Percentiles rank a stretch among this genome's conserved stretches.
Conservation (phyloP, 805 yeast genomes). For the Starmerella vitae region DNA sequence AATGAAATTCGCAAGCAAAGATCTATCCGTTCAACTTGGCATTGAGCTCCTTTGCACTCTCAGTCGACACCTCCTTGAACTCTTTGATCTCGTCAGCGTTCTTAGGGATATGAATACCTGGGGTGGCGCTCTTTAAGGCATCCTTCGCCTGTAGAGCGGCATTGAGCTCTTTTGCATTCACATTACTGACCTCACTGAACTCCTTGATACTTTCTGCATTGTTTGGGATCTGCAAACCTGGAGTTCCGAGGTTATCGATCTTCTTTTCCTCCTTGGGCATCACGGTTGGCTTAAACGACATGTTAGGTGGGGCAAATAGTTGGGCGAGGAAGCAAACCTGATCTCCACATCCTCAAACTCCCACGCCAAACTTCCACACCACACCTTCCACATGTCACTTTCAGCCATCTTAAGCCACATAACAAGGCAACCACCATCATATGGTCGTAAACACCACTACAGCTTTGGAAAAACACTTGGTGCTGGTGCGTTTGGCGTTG, state of each 20-base stretch:
- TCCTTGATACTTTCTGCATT: conserved; percentile 52
- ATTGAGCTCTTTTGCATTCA: conserved; percentile 48
- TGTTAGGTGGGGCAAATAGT: not conserved
- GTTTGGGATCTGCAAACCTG: conserved; percentile 56
- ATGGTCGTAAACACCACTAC: conserved; percentile 52
- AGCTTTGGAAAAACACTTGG: conserved; percentile 76
- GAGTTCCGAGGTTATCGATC: conserved; percentile 38
- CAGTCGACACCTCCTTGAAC: conserved; percentile 43
- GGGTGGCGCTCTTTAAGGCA: conserved; percentile 32
- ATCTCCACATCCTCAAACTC: too few relatives aligned
- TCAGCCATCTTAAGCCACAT: conserved; percentile 32
- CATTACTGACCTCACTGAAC: conserved; percentile 43
- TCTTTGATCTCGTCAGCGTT: conserved; percentile 55
- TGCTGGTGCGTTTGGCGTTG: conserved; percentile 92
- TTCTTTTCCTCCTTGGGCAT: conserved; percentile 25
- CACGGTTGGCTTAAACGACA: conserved; percentile 23
- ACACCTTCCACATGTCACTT: not conserved
- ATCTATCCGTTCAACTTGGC: conserved; percentile 14
- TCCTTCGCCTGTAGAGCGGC: conserved; percentile 18
- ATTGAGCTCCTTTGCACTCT: conserved; percentile 47
- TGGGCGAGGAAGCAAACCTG: not conserved
- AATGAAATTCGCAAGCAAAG: too few relatives aligned
- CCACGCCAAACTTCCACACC: not conserved
- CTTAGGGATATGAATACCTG: conserved; percentile 57
- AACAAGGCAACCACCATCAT: conserved; percentile 60